Percentiles rank a stretch among this genome's conserved stretches.
Conservation (phyloP, 306 rosid species). For the Fragaria ananassa region DNA sequence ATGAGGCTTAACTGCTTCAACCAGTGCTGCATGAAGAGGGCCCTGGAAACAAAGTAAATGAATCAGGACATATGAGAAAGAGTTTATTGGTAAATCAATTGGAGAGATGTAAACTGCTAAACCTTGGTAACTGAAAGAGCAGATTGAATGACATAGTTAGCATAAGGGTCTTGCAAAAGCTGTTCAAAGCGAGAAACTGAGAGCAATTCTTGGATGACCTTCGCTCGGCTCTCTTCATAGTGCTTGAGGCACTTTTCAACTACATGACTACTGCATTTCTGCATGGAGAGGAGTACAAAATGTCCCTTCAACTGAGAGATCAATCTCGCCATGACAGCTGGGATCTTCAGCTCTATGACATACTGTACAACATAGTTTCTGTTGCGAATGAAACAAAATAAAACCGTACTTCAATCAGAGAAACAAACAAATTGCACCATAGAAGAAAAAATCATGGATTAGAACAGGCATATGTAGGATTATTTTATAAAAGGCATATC, state of each 20-base stretch:
- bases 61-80: not conserved
- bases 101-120: slow-evolving; percentile 2
- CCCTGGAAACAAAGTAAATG: slow-evolving; percentile 42
- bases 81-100: not conserved
- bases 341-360: slow-evolving; percentile 47
- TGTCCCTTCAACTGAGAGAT: slow-evolving; percentile 52
- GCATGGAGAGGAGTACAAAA: slow-evolving; percentile 45
- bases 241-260: slow-evolving; percentile 62
- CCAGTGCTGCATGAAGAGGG: slow-evolving; percentile 45
- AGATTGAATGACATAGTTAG: slow-evolving; percentile 66
- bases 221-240: slow-evolving; percentile 42
- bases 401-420: not conserved
- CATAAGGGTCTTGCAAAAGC: slow-evolving; percentile 67
- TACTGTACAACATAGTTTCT: slow-evolving; percentile 79
- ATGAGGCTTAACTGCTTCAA: slow-evolving; percentile 43
- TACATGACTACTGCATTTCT: slow-evolving; percentile 74
- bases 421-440: not conserved
- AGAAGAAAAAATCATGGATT: not conserved
- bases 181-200: slow-evolving; percentile 44
- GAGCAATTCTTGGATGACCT: slow-evolving; percentile 51
- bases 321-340: slow-evolving; percentile 34
- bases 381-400: slow-evolving; percentile 15
- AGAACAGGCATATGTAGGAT: not conserved
- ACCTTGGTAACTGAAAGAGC: slow-evolving; percentile 63
- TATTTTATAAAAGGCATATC: not conserved